Conservation (phyloP, 2,329 filamentous ascomycete species). For the Botryotinia convoluta region DNA sequence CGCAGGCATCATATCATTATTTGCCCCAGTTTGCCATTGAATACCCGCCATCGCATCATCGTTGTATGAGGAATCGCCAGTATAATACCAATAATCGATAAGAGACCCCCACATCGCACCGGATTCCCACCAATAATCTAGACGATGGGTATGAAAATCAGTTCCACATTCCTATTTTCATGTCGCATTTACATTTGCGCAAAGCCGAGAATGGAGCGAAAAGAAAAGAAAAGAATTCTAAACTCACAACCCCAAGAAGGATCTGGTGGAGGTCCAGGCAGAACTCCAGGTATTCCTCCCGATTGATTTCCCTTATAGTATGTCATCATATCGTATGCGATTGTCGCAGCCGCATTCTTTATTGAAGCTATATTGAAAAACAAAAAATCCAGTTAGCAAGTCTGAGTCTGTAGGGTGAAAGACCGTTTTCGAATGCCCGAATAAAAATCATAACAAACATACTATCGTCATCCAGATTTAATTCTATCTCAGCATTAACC, state of each 20-base stretch:
- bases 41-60: slow-evolving; percentile 52
- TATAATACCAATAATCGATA: slow-evolving; percentile 63
- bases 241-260: slow-evolving; percentile 37
- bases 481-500: slow-evolving; percentile 37
- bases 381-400: slow-evolving; percentile 26
- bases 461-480: slow-evolving; percentile 35
- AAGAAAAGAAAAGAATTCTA: background rate
- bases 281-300: slow-evolving; percentile 48
- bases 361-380: slow-evolving; percentile 43
- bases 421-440: background rate
- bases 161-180: background rate
- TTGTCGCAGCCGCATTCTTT: slow-evolving; percentile 35
- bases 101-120: slow-evolving; percentile 59
- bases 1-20: slow-evolving; percentile 57
- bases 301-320: slow-evolving; percentile 44
- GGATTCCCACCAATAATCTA: slow-evolving; percentile 60
- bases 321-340: slow-evolving; percentile 40
- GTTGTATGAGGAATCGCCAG: slow-evolving; percentile 57
- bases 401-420: background rate
- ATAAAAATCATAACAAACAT: slow-evolving; percentile 1
- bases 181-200: background rate
- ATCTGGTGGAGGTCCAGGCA: slow-evolving; percentile 45
- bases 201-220: slow-evolving; percentile 16
- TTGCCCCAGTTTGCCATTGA: slow-evolving; percentile 55
- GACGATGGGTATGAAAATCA: background rate